A percentile compares a stretch with the other conserved stretches of the same genome.
phyloP scores from a whole-genome alignment of 768 basidiomycete species.

The Coprinopsis strossmayeri region DNA sequence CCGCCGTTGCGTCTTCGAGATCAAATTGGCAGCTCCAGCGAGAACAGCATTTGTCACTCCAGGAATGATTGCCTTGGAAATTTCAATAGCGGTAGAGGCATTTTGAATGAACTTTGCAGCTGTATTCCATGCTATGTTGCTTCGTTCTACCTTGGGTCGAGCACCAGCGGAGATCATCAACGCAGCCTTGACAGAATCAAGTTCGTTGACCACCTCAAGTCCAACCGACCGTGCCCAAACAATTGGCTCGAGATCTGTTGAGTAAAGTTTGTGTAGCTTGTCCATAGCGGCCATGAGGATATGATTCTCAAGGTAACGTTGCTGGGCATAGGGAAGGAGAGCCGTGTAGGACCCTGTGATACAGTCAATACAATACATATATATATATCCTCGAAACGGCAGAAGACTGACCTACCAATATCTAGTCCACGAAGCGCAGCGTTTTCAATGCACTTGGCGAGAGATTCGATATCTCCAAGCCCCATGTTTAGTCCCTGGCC shows the following conservation, averaged over 20 bases:
- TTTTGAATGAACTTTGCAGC: slow-evolving; percentile 42
- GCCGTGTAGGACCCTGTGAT: slow-evolving; percentile 64
- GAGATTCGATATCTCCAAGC: slow-evolving; percentile 74
- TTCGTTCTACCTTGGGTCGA: slow-evolving; percentile 11
- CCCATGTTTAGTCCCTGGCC: slow-evolving; percentile 96
- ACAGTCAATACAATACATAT: background rate
- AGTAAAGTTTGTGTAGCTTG: slow-evolving; percentile 86
- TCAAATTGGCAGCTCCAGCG: slow-evolving; percentile 23
- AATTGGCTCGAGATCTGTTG: slow-evolving; percentile 54
- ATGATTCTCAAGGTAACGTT: slow-evolving; percentile 85
- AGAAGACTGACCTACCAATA: slow-evolving; percentile 50
- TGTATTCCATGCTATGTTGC: slow-evolving; percentile 24
- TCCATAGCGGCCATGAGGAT: slow-evolving; percentile 78
- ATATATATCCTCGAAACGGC: background rate
- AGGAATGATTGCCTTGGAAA: slow-evolving; percentile 23
- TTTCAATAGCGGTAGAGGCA: slow-evolving; percentile 27
- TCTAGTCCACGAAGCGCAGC: slow-evolving; percentile 66
- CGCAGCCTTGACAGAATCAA: slow-evolving; percentile 74
- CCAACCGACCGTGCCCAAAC: slow-evolving; percentile 89
- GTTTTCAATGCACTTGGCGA: slow-evolving; percentile 57
- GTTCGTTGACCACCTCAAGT: slow-evolving; percentile 86
- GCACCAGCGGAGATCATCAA: slow-evolving; percentile 77
- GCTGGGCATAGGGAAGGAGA: slow-evolving; percentile 69
- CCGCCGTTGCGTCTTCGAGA: slow-evolving; percentile 1
- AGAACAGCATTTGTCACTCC: slow-evolving; percentile 22